Evolutionary conservation across 768 basidiomycete genomes (phyloP).

Genomic region (Mycena crocata): DNA sequence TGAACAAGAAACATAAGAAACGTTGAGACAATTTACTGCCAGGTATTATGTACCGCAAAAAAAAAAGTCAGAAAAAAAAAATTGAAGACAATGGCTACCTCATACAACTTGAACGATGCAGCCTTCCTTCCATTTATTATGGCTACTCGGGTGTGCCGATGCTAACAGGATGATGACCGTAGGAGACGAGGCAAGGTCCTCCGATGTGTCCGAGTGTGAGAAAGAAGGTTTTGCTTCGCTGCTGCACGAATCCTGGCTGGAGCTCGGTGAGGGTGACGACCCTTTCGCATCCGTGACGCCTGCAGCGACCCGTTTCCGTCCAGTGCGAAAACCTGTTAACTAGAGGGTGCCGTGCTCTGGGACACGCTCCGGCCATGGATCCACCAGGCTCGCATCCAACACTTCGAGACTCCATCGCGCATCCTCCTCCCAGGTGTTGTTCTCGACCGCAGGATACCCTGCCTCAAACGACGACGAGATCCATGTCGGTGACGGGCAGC

Average conservation of each 20-base stretch:
- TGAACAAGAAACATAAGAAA: no score
- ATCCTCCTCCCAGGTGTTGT: slow-evolving; percentile 13
- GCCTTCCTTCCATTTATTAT: no score
- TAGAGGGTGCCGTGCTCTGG: slow-evolving; percentile 42
- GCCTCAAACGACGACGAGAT: slow-evolving; percentile 43
- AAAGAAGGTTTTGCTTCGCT: neutral
- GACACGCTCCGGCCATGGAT: slow-evolving; percentile 35
- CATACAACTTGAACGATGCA: no score
- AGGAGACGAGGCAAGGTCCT: neutral
- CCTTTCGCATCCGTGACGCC: slow-evolving; percentile 1
- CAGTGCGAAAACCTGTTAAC: slow-evolving; percentile 35
- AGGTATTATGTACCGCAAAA: no score
- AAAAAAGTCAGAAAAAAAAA: no score
- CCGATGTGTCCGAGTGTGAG: slow-evolving; percentile 5
- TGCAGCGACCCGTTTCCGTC: slow-evolving; percentile 33
- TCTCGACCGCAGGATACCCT: slow-evolving; percentile 39
- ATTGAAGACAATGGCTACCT: no score
- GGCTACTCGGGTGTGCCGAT: no score
- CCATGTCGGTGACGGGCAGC: slow-evolving; percentile 50
- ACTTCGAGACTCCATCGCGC: slow-evolving; percentile 54
- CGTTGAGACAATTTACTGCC: no score
- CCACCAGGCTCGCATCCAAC: slow-evolving; percentile 48
- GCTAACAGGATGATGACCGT: no score
- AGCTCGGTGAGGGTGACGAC: neutral
- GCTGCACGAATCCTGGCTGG: slow-evolving; percentile 10